Percentiles rank a stretch among this genome's conserved stretches.
Evolutionary conservation across 306 rosid genomes (phyloP).

Genomic region (Cyamopsis tetragonoloba): DNA sequence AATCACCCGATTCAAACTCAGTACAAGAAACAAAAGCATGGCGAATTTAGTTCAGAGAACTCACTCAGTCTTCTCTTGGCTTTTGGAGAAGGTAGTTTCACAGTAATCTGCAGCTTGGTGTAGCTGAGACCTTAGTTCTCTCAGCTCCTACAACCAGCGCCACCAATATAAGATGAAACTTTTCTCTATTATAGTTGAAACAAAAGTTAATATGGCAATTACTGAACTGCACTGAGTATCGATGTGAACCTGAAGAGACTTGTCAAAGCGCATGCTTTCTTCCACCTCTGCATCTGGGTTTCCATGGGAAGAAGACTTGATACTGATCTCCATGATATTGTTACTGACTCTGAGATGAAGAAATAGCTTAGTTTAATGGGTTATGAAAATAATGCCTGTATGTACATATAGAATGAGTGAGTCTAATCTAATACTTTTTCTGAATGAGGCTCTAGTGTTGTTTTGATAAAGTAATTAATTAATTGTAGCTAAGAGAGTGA

Average conservation of each 20-base stretch:
- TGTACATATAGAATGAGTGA: background rate
- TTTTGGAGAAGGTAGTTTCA: slow-evolving; percentile 56
- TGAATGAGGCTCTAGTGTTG: background rate
- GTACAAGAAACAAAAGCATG: background rate
- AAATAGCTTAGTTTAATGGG: background rate
- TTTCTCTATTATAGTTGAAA: too few species aligned
- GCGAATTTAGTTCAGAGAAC: slow-evolving; percentile 28
- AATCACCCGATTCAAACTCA: background rate
- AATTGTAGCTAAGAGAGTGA: background rate
- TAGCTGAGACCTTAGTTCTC: slow-evolving; percentile 65
- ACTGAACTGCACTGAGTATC: background rate
- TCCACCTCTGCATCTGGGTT: slow-evolving; percentile 33
- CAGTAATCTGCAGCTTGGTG: slow-evolving; percentile 74
- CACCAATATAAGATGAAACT: background rate
- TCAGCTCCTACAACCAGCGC: slow-evolving; percentile 52
- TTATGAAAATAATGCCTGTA: background rate
- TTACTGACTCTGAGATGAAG: background rate
- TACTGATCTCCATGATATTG: slow-evolving; percentile 33
- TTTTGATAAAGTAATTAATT: background rate
- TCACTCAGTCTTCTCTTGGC: slow-evolving; percentile 58
- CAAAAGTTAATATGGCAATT: background rate
- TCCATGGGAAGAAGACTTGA: slow-evolving; percentile 31
- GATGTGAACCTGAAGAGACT: slow-evolving; percentile 56
- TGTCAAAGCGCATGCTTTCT: slow-evolving; percentile 44
- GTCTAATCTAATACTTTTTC: background rate